phyloP scores from a whole-genome alignment of 208 protist species.

The Leishmania guyanensis region DNA sequence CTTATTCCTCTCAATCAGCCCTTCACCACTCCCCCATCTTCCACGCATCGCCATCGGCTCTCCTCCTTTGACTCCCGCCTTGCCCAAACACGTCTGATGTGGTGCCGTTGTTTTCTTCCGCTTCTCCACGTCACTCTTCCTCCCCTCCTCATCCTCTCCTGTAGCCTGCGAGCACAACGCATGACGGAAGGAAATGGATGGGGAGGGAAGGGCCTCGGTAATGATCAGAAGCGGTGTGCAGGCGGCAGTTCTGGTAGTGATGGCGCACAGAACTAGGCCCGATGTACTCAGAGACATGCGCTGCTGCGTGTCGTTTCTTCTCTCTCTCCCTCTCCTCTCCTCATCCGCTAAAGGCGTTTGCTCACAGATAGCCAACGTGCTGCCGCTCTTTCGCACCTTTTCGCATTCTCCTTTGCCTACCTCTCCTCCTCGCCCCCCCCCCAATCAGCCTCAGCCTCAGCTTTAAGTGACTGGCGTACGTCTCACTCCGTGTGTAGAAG shows the following conservation, averaged over 20 bases:
- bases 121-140: background rate
- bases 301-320: background rate
- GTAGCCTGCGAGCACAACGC: background rate
- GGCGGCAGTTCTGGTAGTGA: background rate
- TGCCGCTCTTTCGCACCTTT: conserved; percentile 3
- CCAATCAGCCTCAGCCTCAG: background rate
- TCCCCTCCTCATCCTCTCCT: background rate
- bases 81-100: background rate
- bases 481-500: background rate
- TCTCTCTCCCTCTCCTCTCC: background rate
- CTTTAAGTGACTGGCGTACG: too few species aligned
- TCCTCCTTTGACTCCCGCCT: background rate
- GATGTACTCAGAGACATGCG: background rate
- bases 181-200: background rate
- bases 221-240: background rate
- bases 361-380: background rate
- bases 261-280: background rate
- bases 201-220: background rate
- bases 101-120: background rate
- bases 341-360: too few species aligned
- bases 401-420: background rate
- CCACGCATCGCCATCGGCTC: background rate
- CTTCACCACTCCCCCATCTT: background rate
- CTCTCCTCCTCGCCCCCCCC: background rate
- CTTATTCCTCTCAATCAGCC: background rate